Percentiles rank a stretch among this genome's conserved stretches.
phyloP scores from a whole-genome alignment of 345 rosid species.

The Ceriops tagal region DNA sequence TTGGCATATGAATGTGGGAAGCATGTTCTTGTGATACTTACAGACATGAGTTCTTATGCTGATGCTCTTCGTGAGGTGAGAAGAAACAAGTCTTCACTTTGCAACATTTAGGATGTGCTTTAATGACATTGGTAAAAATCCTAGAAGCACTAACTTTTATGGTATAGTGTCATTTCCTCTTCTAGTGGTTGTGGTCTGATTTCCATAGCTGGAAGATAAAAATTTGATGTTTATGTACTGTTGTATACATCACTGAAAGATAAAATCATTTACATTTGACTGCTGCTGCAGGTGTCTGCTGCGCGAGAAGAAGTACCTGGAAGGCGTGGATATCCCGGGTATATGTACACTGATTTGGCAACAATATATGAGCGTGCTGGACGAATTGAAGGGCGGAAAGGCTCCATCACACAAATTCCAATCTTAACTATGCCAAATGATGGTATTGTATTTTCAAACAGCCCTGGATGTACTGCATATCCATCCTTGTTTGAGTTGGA shows the following conservation, averaged over 20 bases:
- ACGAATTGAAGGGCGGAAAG: slow-evolving; percentile 92
- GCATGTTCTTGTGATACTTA: slow-evolving; percentile 92
- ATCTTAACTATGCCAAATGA: slow-evolving; percentile 99
- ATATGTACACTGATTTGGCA: slow-evolving; percentile 99
- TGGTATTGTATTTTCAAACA: slow-evolving; percentile 43
- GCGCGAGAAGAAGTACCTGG: slow-evolving; percentile 99
- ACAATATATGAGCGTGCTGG: slow-evolving; percentile 98
- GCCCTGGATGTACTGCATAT: neutral
- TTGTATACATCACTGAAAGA: too few species aligned
- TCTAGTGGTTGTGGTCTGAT: too few species aligned
- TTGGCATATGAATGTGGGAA: slow-evolving; percentile 97
- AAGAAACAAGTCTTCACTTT: neutral
- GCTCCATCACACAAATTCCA: slow-evolving; percentile 97
- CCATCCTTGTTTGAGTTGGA: slow-evolving; percentile 5
- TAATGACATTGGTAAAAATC: neutral
- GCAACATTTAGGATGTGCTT: neutral
- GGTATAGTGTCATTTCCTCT: too few species aligned
- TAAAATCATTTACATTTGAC: slow-evolving; percentile 6
- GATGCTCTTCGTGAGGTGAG: slow-evolving; percentile 98
- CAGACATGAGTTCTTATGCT: slow-evolving; percentile 97
- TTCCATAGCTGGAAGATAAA: too few species aligned
- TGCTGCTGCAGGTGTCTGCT: slow-evolving; percentile 82
- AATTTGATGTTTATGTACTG: too few species aligned
- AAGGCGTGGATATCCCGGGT: slow-evolving; percentile 99
- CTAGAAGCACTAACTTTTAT: neutral